Conservation (phyloP, 306 rosid genomes). For the Ammopiptanthus mongolicus region DNA sequence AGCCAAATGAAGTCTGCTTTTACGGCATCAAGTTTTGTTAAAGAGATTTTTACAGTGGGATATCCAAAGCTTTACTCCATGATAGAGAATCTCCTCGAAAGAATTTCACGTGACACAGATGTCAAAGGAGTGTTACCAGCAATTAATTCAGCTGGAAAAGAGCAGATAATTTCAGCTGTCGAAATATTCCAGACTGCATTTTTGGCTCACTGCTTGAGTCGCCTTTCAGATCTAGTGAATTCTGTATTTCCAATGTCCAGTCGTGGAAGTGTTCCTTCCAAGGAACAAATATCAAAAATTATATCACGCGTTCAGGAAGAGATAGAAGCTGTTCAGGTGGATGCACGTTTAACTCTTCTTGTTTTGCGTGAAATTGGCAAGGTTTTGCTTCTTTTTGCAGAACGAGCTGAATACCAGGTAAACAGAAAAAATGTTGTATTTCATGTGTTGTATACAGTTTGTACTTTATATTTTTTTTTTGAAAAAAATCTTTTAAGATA, state of each 20-base stretch:
- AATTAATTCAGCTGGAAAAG: constrained; percentile 68
- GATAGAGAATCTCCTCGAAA: constrained; percentile 93
- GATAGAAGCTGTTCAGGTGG: constrained; percentile 91
- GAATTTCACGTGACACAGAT: constrained; percentile 89
- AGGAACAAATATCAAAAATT: constrained; percentile 83
- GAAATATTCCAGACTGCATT: constrained; percentile 95
- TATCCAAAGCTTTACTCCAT: constrained; percentile 88
- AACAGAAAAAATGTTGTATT: neutral
- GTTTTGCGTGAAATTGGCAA: constrained; percentile 96
- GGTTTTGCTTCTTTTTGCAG: constrained; percentile 74
- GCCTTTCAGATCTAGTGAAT: constrained; percentile 94
- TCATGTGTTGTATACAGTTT: neutral
- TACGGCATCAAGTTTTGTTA: constrained; percentile 96
- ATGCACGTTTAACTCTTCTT: constrained; percentile 91
- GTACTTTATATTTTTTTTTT: neutral
- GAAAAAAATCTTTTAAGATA: neutral
- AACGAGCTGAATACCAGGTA: constrained; percentile 94
- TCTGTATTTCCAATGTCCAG: constrained; percentile 85
- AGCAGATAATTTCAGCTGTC: constrained; percentile 71
- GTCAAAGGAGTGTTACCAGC: constrained; percentile 95
- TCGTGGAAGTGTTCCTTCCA: constrained; percentile 93
- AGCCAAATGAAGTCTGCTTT: constrained; percentile 97
- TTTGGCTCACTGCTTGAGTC: constrained; percentile 83
- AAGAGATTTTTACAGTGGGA: constrained; percentile 88
- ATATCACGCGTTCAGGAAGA: constrained; percentile 88